Percentiles rank a stretch among this genome's conserved stretches.
These are phyloP conservation scores for Thraustochytrium striatum DNA, from an alignment of 352 stramenopile species.

Conservation along the genomic window DNA sequence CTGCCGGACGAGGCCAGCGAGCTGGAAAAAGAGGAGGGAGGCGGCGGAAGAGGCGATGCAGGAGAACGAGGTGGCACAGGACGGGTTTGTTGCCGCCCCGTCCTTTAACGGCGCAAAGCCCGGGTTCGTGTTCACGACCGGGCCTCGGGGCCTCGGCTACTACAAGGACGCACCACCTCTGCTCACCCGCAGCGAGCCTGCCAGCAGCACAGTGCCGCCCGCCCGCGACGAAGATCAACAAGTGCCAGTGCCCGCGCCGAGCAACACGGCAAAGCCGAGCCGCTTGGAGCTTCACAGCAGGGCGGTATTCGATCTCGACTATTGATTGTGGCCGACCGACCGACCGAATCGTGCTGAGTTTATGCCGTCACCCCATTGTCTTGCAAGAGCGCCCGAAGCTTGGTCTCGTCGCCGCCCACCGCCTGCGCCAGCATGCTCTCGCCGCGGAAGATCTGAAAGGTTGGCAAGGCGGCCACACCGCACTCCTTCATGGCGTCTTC, in stretches of 20 bases:
- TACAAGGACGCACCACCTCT: not conserved
- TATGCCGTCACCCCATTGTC: too few species aligned
- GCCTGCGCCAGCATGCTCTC: not conserved
- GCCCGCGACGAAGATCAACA: not conserved
- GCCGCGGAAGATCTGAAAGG: conserved; percentile 10
- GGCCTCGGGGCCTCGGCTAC: not conserved
- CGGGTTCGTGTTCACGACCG: conserved; percentile 21
- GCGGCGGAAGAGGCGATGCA: not conserved
- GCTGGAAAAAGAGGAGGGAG: not conserved
- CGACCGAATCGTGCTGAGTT: too few species aligned
- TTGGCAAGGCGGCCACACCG: conserved; percentile 24
- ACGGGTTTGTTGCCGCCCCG: not conserved
- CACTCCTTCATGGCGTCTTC: not conserved
- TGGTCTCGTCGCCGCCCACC: not conserved
- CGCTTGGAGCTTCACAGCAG: conserved; percentile 3
- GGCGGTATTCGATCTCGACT: conserved; percentile 31
- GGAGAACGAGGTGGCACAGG: not conserved
- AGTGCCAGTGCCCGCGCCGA: not conserved
- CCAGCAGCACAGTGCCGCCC: not conserved
- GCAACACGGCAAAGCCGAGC: not conserved
- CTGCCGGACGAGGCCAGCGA: not conserved
- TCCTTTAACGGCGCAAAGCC: not conserved
- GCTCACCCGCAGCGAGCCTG: not conserved
- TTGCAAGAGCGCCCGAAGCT: not conserved
- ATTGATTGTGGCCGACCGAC: not conserved